These are phyloP conservation scores for Chlorociboria aeruginascens DNA, from an alignment of 495 filamentous ascomycete genomes.

Conservation along the genomic window DNA sequence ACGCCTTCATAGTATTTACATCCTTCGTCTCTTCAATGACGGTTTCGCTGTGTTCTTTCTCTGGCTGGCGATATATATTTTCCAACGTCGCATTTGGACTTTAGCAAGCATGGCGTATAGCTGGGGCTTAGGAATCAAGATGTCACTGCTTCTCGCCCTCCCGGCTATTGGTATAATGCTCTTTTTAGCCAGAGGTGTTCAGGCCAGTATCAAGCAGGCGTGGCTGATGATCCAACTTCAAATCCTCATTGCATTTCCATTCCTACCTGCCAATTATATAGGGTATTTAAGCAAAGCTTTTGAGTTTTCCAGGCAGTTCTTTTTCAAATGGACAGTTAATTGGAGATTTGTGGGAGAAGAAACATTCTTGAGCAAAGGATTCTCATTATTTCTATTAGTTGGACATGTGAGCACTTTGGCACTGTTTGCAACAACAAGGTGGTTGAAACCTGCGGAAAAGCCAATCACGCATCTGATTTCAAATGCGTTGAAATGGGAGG, in stretches of 20 bases:
- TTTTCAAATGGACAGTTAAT: constrained; percentile 98
- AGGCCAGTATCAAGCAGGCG: constrained; percentile 50
- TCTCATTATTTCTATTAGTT: constrained; percentile 54
- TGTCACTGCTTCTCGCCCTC: constrained; percentile 73
- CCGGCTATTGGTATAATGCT: constrained; percentile 67
- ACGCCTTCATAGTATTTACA: constrained; percentile 82
- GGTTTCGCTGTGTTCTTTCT: constrained; percentile 72
- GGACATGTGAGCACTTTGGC: constrained; percentile 55
- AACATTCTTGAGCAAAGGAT: constrained; percentile 61
- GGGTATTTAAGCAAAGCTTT: constrained; percentile 77
- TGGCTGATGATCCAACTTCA: constrained; percentile 63
- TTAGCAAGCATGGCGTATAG: constrained; percentile 62
- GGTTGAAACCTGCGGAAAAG: constrained; percentile 34
- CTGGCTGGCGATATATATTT: constrained; percentile 66
- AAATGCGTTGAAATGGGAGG: constrained; percentile 39
- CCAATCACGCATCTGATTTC: constrained; percentile 32
- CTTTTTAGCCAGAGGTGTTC: constrained; percentile 55
- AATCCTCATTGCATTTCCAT: constrained; percentile 64
- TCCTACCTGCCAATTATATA: constrained; percentile 50
- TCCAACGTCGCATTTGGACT: constrained; percentile 61
- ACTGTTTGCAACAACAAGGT: constrained; percentile 42
- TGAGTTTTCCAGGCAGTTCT: constrained; percentile 76
- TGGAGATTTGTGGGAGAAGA: constrained; percentile 88
- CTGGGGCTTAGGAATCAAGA: constrained; percentile 77
- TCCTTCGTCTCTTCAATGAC: constrained; percentile 93